Conservation (phyloP, 345 rosid genomes). For the Noccaea caerulescens region DNA sequence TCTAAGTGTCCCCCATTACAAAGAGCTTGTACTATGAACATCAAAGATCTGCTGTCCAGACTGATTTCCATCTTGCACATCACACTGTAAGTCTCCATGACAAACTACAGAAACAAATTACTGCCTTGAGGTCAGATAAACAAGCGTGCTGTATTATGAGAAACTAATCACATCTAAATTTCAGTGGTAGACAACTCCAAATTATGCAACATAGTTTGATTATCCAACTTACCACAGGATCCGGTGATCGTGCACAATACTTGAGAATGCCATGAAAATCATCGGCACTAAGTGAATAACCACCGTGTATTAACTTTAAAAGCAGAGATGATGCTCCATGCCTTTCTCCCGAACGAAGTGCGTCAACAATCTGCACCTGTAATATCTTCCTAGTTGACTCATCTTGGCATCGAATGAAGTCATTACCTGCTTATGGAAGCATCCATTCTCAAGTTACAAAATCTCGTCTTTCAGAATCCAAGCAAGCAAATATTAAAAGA, state of each 20-base stretch:
- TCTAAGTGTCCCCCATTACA: constrained; percentile 78
- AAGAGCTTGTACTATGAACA: constrained; percentile 67
- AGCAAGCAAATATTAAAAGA: background rate
- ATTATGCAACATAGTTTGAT: background rate
- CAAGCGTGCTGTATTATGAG: background rate
- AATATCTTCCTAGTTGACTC: constrained; percentile 39
- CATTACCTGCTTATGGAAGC: constrained; percentile 45
- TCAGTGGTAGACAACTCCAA: constrained; percentile 7
- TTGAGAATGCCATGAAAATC: constrained; percentile 62
- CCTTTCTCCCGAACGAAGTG: constrained; percentile 69
- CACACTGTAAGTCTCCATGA: constrained; percentile 76
- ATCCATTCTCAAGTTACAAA: background rate
- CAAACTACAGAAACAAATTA: constrained; percentile 63
- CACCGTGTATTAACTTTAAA: constrained; percentile 46
- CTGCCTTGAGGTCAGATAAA: constrained; percentile 29
- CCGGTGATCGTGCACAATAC: constrained; percentile 70
- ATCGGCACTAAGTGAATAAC: constrained; percentile 38
- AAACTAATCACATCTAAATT: background rate
- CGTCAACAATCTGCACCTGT: constrained; percentile 62
- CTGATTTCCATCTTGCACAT: constrained; percentile 63
- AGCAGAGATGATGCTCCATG: constrained; percentile 67
- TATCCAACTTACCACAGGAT: constrained; percentile 71
- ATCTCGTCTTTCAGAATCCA: constrained; percentile 13
- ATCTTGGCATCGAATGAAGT: constrained; percentile 35
- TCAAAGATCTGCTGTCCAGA: constrained; percentile 50